Evolutionary conservation across 768 basidiomycete species (phyloP).

Genomic region (Leccinum incarnatum): DNA sequence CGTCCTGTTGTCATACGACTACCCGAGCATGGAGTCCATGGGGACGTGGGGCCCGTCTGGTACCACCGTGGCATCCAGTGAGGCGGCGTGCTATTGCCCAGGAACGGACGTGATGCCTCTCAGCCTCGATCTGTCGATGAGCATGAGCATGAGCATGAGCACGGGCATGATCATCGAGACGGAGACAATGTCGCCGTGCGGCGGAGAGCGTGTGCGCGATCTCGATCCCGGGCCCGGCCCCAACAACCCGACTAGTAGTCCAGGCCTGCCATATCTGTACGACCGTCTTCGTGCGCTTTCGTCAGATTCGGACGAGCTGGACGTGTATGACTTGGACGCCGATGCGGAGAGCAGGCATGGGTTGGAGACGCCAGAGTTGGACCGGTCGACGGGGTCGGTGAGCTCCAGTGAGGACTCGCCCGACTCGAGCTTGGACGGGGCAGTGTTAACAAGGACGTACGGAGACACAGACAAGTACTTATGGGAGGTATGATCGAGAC

Average conservation of each 20-base stretch:
- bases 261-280: background rate
- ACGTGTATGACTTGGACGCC: background rate
- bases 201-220: background rate
- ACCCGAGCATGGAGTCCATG: slow-evolving; percentile 3
- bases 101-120: background rate
- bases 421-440: slow-evolving; percentile 2
- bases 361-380: background rate
- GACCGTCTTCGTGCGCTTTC: background rate
- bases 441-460: background rate
- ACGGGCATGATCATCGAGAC: background rate
- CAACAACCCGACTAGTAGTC: background rate
- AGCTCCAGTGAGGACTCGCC: background rate
- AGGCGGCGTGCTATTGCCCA: background rate
- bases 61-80: background rate
- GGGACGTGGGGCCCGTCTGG: background rate
- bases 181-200: background rate
- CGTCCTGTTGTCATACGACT: slow-evolving; percentile 17
- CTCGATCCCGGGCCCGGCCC: too few relatives aligned
- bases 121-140: background rate
- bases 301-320: background rate
- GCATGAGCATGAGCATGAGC: background rate
- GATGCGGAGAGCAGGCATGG: background rate
- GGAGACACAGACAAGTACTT: background rate
- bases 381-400: background rate
- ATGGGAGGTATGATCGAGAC: background rate